A percentile compares a stretch with the other conserved stretches of the same genome.
phyloP scores from a whole-genome alignment of 305 asterid species.

The Ruellia speciosa region DNA sequence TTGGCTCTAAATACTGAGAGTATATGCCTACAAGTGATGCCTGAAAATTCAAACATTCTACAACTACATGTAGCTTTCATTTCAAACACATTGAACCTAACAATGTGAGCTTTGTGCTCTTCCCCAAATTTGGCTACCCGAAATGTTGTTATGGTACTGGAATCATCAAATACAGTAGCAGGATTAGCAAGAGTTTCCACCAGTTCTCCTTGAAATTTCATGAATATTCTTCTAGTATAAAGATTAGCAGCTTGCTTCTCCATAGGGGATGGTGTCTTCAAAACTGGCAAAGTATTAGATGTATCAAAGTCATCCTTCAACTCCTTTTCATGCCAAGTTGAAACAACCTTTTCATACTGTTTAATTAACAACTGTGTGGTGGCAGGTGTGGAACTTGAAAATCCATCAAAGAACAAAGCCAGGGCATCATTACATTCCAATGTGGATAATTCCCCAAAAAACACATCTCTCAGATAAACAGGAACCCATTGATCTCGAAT shows the following conservation, averaged over 20 bases:
- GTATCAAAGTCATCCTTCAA: constrained; percentile 69
- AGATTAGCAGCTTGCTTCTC: constrained; percentile 86
- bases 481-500: constrained; percentile 87
- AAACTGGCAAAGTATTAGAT: constrained; percentile 38
- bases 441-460: constrained; percentile 67
- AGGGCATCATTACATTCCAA: constrained; percentile 47
- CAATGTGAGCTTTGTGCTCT: constrained; percentile 58
- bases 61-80: constrained; percentile 80
- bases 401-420: constrained; percentile 59
- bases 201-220: constrained; percentile 80
- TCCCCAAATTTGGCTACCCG: constrained; percentile 79
- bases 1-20: constrained; percentile 80
- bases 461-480: constrained; percentile 58
- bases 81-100: constrained; percentile 51
- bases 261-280: constrained; percentile 91
- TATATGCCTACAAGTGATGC: constrained; percentile 75
- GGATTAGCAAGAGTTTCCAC: constrained; percentile 80
- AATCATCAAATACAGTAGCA: constrained; percentile 57
- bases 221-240: constrained; percentile 70
- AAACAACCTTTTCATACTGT: constrained; percentile 58
- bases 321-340: constrained; percentile 65
- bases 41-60: constrained; percentile 74
- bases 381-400: constrained; percentile 42
- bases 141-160: constrained; percentile 45
- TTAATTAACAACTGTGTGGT: constrained; percentile 52